These are phyloP conservation scores for Erigeron canadensis DNA, from an alignment of 129 eudicot species.

Conservation along the genomic window DNA sequence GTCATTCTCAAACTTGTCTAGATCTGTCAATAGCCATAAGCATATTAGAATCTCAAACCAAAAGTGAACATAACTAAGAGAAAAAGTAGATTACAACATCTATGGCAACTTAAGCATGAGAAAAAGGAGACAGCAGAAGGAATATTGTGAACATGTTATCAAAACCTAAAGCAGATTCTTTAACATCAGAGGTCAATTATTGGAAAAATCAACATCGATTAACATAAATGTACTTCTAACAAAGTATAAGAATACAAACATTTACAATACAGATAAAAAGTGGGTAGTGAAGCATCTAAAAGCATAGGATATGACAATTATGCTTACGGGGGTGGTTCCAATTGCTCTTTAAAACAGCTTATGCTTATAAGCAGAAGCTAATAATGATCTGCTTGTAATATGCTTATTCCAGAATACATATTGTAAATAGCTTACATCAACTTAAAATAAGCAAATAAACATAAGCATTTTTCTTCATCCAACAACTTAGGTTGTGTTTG, in stretches of 20 bases:
- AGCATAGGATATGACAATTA: neutral
- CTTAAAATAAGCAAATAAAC: no score
- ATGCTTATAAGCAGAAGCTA: neutral
- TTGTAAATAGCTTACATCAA: no score
- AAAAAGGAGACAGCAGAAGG: neutral
- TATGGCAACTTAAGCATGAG: neutral
- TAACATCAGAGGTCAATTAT: no score
- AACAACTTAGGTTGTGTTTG: no score
- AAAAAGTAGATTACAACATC: neutral
- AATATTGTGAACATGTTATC: neutral
- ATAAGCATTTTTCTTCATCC: no score
- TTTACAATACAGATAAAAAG: no score
- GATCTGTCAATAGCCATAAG: slow-evolving; percentile 25
- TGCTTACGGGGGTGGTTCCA: neutral
- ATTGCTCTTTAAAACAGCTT: no score
- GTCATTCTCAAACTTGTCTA: slow-evolving; percentile 74
- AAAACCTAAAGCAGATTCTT: neutral
- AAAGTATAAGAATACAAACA: no score
- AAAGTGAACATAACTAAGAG: neutral
- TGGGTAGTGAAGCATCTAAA: neutral
- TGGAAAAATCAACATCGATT: no score
- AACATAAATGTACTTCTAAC: no score
- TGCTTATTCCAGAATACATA: no score
- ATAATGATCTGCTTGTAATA: neutral
- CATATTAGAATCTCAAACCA: slow-evolving; percentile 40